phyloP scores from a whole-genome alignment of 2,329 filamentous ascomycete genomes.

The Scleromitrula shiraiana region DNA sequence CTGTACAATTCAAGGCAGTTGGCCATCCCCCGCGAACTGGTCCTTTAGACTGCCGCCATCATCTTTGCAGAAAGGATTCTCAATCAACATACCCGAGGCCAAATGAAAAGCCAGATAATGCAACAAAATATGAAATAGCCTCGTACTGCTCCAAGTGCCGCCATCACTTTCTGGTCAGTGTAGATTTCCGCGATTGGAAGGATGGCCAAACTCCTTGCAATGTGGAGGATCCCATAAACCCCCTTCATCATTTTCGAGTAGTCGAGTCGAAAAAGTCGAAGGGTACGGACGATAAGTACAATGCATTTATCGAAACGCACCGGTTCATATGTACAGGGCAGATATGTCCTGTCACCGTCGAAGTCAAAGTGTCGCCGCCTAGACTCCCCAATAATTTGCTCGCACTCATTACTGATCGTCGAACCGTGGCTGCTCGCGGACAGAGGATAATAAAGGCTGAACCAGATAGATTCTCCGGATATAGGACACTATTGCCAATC shows the following conservation, averaged over 20 bases:
- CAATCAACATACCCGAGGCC: conserved; percentile 41
- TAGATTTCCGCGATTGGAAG: conserved; percentile 41
- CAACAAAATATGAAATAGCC: conserved; percentile 46
- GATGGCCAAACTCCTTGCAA: conserved; percentile 24
- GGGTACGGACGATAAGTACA: conserved; percentile 26
- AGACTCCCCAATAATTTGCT: conserved; percentile 41
- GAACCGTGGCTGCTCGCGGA: conserved; percentile 43
- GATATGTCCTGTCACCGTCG: conserved; percentile 46
- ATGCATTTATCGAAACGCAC: conserved; percentile 34
- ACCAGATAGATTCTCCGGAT: conserved; percentile 43
- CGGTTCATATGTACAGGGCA: conserved; percentile 51
- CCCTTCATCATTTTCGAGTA: conserved; percentile 53
- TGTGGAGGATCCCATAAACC: conserved; percentile 37
- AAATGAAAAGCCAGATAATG: conserved; percentile 32
- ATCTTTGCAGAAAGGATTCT: conserved; percentile 46
- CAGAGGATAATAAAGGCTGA: conserved; percentile 42
- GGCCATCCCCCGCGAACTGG: conserved; percentile 24
- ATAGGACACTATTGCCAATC: conserved; percentile 41
- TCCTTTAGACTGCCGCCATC: conserved; percentile 47
- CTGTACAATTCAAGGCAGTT: conserved; percentile 39
- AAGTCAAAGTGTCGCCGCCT: conserved; percentile 44
- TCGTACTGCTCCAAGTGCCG: conserved; percentile 55
- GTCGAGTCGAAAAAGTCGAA: conserved; percentile 33
- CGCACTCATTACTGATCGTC: conserved; percentile 44
- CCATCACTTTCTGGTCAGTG: conserved; percentile 50